Conservation (phyloP, 257 asterid species). For the Solanum pennellii region DNA sequence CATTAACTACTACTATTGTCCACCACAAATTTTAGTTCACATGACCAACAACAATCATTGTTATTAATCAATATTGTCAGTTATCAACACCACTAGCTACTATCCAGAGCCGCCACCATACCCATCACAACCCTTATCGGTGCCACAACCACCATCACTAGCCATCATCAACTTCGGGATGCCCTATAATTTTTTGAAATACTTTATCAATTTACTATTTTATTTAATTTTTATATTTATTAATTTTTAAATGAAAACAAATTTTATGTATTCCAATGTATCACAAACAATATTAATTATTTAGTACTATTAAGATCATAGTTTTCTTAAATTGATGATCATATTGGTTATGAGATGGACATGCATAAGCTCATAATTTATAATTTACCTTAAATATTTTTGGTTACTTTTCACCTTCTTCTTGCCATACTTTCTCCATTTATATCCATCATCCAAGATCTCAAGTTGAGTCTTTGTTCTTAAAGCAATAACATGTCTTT, state of each 20-base stretch:
- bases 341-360: background rate
- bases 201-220: background rate
- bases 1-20: background rate
- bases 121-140: background rate
- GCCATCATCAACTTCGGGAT: background rate
- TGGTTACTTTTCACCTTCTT: conserved; percentile 53
- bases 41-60: background rate
- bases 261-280: background rate
- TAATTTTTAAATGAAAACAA: background rate
- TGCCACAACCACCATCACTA: background rate
- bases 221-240: background rate
- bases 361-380: background rate
- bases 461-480: conserved; percentile 38
- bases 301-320: background rate
- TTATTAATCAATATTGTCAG: background rate
- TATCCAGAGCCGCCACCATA: background rate
- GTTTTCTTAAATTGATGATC: background rate
- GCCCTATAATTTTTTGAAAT: background rate
- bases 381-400: conserved; percentile 37
- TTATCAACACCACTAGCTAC: background rate
- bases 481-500: conserved; percentile 11
- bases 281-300: too few relatives aligned
- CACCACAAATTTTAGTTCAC: background rate
- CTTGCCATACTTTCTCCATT: conserved; percentile 73
- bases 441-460: conserved; percentile 52